Percentiles rank a stretch among this genome's conserved stretches.
Evolutionary conservation across 208 protist genomes (phyloP).

Genomic region (Crithidia bombi): DNA sequence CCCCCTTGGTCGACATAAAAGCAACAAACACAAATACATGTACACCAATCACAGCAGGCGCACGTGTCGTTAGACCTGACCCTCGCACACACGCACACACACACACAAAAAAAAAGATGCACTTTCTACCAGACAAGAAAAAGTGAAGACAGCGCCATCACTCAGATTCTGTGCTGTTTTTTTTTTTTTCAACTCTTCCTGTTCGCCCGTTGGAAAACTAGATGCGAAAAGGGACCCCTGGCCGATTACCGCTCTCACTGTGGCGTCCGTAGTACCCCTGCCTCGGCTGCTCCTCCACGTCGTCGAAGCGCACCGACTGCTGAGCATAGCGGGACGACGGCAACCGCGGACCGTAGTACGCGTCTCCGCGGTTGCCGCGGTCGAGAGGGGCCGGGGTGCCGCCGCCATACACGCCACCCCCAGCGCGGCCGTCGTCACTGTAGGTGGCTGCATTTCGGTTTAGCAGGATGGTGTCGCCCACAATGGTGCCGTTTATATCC

Average conservation of each 20-base stretch:
- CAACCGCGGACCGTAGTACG: slow-evolving; percentile 24
- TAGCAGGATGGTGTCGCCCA: slow-evolving; percentile 28
- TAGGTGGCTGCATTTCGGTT: slow-evolving; percentile 19
- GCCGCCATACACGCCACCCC: slow-evolving; percentile 9
- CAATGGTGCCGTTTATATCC: background rate
- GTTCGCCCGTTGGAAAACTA: too few relatives aligned
- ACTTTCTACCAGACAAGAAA: too few relatives aligned
- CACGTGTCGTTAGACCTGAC: too few relatives aligned
- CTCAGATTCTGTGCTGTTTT: background rate
- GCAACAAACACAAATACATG: too few relatives aligned
- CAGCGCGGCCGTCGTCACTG: slow-evolving; percentile 14
- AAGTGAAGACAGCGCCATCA: too few relatives aligned
- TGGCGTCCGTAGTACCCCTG: slow-evolving; percentile 14
- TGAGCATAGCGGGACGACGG: slow-evolving; percentile 19
- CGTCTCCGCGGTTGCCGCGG: slow-evolving; percentile 3
- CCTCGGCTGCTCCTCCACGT: slow-evolving; percentile 14
- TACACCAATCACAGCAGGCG: too few relatives aligned
- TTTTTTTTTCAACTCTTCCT: background rate
- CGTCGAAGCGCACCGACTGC: slow-evolving; percentile 7
- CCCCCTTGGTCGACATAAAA: too few relatives aligned
- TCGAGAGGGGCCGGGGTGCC: background rate
- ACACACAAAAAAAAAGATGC: too few relatives aligned
- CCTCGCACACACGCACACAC: too few relatives aligned
- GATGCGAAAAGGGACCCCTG: slow-evolving; percentile 19
- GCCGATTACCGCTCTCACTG: background rate